Evolutionary conservation across 345 rosid genomes (phyloP).

Genomic region (Microcos paniculata): DNA sequence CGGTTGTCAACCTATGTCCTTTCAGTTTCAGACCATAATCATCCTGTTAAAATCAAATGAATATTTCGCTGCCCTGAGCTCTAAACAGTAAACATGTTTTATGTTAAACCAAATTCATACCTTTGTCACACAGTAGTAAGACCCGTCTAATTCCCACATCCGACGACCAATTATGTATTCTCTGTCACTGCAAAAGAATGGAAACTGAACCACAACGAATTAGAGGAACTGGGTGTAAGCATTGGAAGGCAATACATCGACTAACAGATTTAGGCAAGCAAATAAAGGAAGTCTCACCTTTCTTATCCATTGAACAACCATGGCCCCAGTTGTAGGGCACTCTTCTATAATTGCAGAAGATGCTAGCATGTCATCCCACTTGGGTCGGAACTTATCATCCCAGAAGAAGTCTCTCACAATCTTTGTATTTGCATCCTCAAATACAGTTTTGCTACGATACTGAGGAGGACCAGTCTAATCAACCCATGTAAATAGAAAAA

Average conservation of each 20-base stretch:
- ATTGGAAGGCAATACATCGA: background rate
- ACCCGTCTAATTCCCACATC: conserved; percentile 60
- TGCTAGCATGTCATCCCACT: conserved; percentile 87
- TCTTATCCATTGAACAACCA: conserved; percentile 83
- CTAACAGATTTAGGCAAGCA: background rate
- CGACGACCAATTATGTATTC: conserved; percentile 84
- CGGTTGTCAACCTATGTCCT: too few relatives aligned
- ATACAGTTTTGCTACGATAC: conserved; percentile 59
- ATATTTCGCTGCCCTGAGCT: too few relatives aligned
- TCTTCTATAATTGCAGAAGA: conserved; percentile 49
- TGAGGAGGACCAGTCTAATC: conserved; percentile 71
- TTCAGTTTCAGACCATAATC: too few relatives aligned
- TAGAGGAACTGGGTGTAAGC: conserved; percentile 8
- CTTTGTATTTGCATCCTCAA: conserved; percentile 71
- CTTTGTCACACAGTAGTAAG: conserved; percentile 82
- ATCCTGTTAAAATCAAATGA: too few relatives aligned
- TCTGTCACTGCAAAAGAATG: conserved; percentile 82
- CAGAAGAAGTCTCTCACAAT: conserved; percentile 75
- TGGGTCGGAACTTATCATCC: conserved; percentile 73
- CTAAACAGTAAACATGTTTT: too few relatives aligned
- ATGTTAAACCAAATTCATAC: conserved; percentile 35
- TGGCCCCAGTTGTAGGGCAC: conserved; percentile 61
- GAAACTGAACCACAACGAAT: conserved; percentile 51
- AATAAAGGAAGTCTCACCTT: conserved; percentile 39
- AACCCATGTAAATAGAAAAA: background rate